Conservation (phyloP, 1,139 yeast genomes). For the Debaryomyces robertsiae region DNA sequence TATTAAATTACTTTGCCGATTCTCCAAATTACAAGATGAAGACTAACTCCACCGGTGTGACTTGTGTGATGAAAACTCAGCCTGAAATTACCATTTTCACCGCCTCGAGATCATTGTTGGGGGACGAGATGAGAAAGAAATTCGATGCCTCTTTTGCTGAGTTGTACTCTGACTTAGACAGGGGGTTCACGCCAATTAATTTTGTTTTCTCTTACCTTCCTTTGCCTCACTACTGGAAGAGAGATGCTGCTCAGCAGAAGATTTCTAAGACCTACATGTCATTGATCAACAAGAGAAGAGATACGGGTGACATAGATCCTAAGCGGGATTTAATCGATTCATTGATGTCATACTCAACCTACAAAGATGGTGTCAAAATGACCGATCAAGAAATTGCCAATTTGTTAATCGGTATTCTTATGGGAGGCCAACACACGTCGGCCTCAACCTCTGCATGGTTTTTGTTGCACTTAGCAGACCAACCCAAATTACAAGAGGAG, state of each 20-base stretch:
- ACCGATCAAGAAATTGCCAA: slow-evolving; percentile 94
- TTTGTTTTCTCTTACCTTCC: slow-evolving; percentile 95
- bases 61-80: slow-evolving; percentile 79
- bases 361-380: slow-evolving; percentile 92
- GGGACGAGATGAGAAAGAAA: slow-evolving; percentile 85
- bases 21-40: slow-evolving; percentile 49
- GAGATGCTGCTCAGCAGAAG: slow-evolving; percentile 85
- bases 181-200: slow-evolving; percentile 95
- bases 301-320: slow-evolving; percentile 67
- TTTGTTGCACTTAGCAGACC: slow-evolving; percentile 84
- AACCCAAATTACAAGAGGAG: slow-evolving; percentile 81
- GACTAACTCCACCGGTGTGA: slow-evolving; percentile 48
- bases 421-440: slow-evolving; percentile 99
- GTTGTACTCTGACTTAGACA: slow-evolving; percentile 87
- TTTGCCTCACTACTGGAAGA: slow-evolving; percentile 76
- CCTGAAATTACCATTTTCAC: slow-evolving; percentile 97
- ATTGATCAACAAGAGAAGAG: slow-evolving; percentile 74
- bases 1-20: slow-evolving; percentile 62
- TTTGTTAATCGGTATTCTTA: slow-evolving; percentile 88
- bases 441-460: slow-evolving; percentile 97
- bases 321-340: slow-evolving; percentile 90
- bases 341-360: slow-evolving; percentile 76
- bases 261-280: slow-evolving; percentile 81
- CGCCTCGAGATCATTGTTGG: slow-evolving; percentile 87
- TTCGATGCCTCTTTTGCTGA: slow-evolving; percentile 84